Percentiles rank a stretch among this genome's conserved stretches.
These are phyloP conservation scores for Carnegiea gigantea DNA, from an alignment of 179 eudicot genomes.

Conservation along the genomic window DNA sequence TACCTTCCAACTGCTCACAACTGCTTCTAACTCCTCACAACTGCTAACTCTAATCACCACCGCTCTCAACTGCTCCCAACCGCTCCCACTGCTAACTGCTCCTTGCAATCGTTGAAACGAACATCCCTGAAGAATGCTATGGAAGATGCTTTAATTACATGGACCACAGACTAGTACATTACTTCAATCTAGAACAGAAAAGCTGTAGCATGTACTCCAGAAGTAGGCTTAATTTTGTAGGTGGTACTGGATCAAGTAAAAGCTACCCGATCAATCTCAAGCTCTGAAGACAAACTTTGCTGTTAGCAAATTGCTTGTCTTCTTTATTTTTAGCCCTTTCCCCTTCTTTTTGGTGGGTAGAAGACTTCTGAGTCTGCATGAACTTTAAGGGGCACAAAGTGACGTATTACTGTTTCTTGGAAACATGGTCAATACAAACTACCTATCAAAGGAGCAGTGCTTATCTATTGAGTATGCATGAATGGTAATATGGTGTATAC, in stretches of 20 bases:
- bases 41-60: too few relatives aligned
- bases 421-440: not conserved
- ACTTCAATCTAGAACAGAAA: not conserved
- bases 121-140: too few relatives aligned
- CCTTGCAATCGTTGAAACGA: too few relatives aligned
- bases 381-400: not conserved
- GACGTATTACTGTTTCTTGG: not conserved
- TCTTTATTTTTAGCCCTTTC: not conserved
- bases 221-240: not conserved
- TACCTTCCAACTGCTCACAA: too few relatives aligned
- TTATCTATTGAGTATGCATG: not conserved
- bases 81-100: too few relatives aligned
- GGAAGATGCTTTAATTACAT: not conserved
- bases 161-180: not conserved
- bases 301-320: not conserved
- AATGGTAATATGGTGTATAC: slow-evolving; percentile 30
- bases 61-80: too few relatives aligned
- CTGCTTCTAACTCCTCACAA: too few relatives aligned
- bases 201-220: not conserved
- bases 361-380: not conserved
- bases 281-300: not conserved
- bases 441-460: not conserved
- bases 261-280: not conserved
- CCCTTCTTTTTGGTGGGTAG: not conserved
- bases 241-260: not conserved